Evolutionary conservation across 345 rosid genomes (phyloP).

Genomic region (Rhizophora mangle): DNA sequence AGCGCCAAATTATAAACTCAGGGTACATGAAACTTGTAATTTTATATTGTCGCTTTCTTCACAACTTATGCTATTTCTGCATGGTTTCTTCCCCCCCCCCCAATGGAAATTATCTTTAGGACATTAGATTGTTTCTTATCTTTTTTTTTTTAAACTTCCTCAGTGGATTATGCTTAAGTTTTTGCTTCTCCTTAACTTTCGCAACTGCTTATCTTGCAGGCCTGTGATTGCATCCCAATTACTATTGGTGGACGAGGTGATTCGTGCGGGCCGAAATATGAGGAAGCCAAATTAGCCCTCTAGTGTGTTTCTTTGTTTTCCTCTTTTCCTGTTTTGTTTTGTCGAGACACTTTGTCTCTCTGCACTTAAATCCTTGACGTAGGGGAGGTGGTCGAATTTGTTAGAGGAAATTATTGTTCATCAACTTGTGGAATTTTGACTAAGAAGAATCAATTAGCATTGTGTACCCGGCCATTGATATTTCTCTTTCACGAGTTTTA

Average conservation of each 20-base stretch:
- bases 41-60: too few relatives aligned
- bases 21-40: conserved; percentile 42
- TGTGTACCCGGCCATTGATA: background rate
- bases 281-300: conserved; percentile 68
- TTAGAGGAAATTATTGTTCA: conserved; percentile 3
- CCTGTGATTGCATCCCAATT: conserved; percentile 93
- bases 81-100: too few relatives aligned
- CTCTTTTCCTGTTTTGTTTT: background rate
- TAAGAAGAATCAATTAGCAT: background rate
- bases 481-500: too few relatives aligned
- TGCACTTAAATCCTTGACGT: conserved; percentile 2
- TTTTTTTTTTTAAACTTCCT: too few relatives aligned
- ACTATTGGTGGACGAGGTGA: conserved; percentile 93
- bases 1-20: conserved; percentile 88
- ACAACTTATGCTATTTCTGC: too few relatives aligned
- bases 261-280: conserved; percentile 96
- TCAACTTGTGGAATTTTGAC: conserved; percentile 12
- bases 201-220: conserved; percentile 40
- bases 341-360: background rate
- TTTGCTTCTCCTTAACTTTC: too few relatives aligned
- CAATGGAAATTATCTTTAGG: too few relatives aligned
- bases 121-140: too few relatives aligned
- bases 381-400: conserved; percentile 12
- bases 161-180: too few relatives aligned
- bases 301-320: background rate